These are phyloP conservation scores for Pseudogymnoascus sp. DNA, from an alignment of 2,329 filamentous ascomycete species.

Conservation along the genomic window DNA sequence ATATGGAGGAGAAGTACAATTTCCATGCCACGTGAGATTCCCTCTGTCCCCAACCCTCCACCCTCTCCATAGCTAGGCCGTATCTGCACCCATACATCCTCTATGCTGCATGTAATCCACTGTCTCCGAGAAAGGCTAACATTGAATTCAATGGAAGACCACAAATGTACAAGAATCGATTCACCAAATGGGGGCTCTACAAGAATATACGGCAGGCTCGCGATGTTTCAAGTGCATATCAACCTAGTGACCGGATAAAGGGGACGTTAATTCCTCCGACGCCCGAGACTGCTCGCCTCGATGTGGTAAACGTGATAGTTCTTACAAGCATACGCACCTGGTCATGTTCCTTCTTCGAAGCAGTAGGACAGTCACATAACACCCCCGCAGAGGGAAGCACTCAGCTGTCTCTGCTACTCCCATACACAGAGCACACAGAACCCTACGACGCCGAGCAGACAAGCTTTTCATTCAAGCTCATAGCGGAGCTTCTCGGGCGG, in stretches of 20 bases:
- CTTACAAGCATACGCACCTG: constrained; percentile 13
- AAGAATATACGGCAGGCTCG: constrained; percentile 12
- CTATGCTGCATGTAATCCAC: background rate
- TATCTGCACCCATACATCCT: background rate
- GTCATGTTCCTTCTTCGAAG: constrained; percentile 13
- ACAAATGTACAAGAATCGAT: constrained; percentile 26
- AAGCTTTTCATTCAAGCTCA: constrained; percentile 18
- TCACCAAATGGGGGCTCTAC: constrained; percentile 22
- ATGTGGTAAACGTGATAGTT: background rate
- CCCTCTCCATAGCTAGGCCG: background rate
- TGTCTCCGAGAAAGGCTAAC: background rate
- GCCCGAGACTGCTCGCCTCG: constrained; percentile 9
- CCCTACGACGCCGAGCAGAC: constrained; percentile 11
- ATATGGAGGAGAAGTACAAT: constrained; percentile 18
- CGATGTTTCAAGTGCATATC: background rate
- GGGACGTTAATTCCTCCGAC: background rate
- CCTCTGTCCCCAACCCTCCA: background rate
- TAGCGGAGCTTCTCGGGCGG: constrained; percentile 14
- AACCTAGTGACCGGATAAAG: background rate
- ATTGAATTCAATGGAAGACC: constrained; percentile 9
- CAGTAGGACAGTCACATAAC: background rate
- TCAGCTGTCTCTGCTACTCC: background rate
- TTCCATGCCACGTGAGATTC: constrained; percentile 22
- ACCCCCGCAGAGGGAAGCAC: background rate
- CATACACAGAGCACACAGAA: background rate